Base-by-base conservation (phyloP, 352 stramenopile genomes). In the Pythium aphanidermatum region DNA sequence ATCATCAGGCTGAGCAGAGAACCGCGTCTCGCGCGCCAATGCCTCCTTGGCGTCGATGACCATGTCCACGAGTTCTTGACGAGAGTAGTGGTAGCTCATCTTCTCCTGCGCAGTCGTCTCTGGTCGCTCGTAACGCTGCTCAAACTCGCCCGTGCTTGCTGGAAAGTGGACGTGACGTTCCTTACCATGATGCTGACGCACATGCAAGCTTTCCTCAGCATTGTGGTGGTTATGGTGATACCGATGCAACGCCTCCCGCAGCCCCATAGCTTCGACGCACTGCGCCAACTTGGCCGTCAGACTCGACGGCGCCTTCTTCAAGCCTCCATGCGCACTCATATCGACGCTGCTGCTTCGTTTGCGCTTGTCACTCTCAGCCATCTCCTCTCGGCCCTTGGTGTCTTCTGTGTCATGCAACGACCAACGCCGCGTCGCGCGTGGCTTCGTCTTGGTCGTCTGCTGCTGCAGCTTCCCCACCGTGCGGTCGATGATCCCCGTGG, bases 21-120 rank as follows among this genome's bases (percentile, higher is more conserved):
- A 81, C 28, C 70, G 64, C 3, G 66, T 70, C 40, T 74, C 72
- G 17, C 60, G 63, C 30, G 61, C 58, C 31, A 76, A 58, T 20
- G 65, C 37, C 28, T 79, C 60, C 45, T 80, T 83, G 39, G 71
- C 71, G 9, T 76, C 44, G 0, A 41, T 12, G 21, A 73, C 68
- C 71, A 86, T 83, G 34, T 80, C 53, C 11, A 44, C 43, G 24
- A 89, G 61, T 48, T 89, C 74, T 5, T 75, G 25, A 1, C 51
- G 33, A 12, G 70, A 79, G 41, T 86, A 86, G 38, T 86, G 70
- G 42, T 65, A 83, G 10, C 23, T 30, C 16, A 51, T 41, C 52
- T 86, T 85, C 63, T 89, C 76, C 2, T 71, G 60, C 2, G 46
- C 43, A 0, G 71, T 83, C 9, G 51, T 76, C 14, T 38, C 30